These are phyloP conservation scores for Fusarium proliferatum DNA, from an alignment of 2,329 filamentous ascomycete genomes.

Conservation along the genomic window DNA sequence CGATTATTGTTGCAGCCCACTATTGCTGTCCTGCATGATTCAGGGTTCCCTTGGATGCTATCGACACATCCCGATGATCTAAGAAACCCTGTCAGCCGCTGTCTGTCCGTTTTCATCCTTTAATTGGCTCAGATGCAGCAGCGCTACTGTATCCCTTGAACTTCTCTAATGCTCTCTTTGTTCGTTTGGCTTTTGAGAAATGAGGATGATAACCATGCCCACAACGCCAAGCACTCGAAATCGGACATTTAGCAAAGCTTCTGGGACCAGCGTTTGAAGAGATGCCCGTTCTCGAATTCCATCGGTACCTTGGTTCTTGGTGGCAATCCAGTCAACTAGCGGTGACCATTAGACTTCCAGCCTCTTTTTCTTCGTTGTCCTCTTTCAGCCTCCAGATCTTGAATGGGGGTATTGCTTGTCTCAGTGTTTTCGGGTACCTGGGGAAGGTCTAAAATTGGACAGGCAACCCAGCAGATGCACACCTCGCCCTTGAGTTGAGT, in stretches of 20 bases:
- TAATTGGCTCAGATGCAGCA: constrained; percentile 11
- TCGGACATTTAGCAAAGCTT: constrained; percentile 12
- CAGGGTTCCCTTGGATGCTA: constrained; percentile 11
- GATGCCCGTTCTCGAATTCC: not conserved
- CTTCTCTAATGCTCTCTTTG: not conserved
- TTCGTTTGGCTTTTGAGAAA: not conserved
- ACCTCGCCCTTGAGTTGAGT: constrained; percentile 9
- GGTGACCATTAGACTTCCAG: constrained; percentile 30
- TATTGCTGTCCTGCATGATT: constrained; percentile 15
- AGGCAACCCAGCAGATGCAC: not conserved
- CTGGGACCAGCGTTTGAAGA: not conserved
- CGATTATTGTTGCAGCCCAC: constrained; percentile 2
- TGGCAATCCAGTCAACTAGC: constrained; percentile 23
- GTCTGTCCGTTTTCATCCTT: not conserved
- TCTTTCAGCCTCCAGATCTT: constrained; percentile 1
- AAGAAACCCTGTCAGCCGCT: not conserved
- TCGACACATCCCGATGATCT: constrained; percentile 27
- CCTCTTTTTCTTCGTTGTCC: constrained; percentile 26
- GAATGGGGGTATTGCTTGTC: not conserved
- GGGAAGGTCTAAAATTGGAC: not conserved
- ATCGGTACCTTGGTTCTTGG: constrained; percentile 18
- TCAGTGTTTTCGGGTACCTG: not conserved
- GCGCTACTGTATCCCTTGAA: not conserved
- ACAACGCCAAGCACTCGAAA: constrained; percentile 5
- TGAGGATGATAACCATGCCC: constrained; percentile 2